Conservation (phyloP, 805 yeast genomes). For the Metschnikowia baotianmanensis region DNA sequence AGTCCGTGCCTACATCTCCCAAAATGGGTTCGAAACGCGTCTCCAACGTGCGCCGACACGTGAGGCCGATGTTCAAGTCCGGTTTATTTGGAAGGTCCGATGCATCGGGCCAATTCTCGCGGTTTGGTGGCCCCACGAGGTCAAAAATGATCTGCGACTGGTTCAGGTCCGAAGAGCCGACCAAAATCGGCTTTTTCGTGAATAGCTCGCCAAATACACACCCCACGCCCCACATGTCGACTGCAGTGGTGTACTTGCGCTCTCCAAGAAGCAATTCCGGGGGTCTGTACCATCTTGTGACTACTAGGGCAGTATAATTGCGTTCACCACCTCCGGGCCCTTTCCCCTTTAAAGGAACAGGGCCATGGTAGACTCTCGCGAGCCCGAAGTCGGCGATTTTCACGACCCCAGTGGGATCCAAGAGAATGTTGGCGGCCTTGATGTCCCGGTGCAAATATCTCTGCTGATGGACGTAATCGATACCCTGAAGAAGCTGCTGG, state of each 20-base stretch:
- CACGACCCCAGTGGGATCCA: slow-evolving; percentile 71
- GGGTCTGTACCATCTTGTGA: slow-evolving; percentile 96
- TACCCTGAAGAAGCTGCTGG: slow-evolving; percentile 74
- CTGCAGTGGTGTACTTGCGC: slow-evolving; percentile 84
- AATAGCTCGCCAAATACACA: slow-evolving; percentile 94
- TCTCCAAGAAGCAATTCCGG: slow-evolving; percentile 91
- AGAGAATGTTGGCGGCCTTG: slow-evolving; percentile 90
- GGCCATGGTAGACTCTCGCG: slow-evolving; percentile 72
- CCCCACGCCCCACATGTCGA: slow-evolving; percentile 97
- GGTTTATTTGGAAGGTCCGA: slow-evolving; percentile 53
- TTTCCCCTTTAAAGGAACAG: slow-evolving; percentile 48
- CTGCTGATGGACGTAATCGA: slow-evolving; percentile 71
- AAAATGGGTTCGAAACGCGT: slow-evolving; percentile 45
- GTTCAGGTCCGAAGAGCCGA: slow-evolving; percentile 82
- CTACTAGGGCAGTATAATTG: slow-evolving; percentile 66
- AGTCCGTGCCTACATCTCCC: slow-evolving; percentile 47
- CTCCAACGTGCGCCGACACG: slow-evolving; percentile 47
- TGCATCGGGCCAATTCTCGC: slow-evolving; percentile 59
- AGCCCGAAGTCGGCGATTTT: slow-evolving; percentile 96
- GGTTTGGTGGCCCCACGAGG: slow-evolving; percentile 76
- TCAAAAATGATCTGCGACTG: slow-evolving; percentile 82
- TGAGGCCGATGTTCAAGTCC: slow-evolving; percentile 45
- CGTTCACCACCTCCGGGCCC: slow-evolving; percentile 60
- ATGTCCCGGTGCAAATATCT: slow-evolving; percentile 80
- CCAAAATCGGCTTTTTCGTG: slow-evolving; percentile 75